phyloP scores from a whole-genome alignment of 768 basidiomycete species.

The Strobilomyces confusus region DNA sequence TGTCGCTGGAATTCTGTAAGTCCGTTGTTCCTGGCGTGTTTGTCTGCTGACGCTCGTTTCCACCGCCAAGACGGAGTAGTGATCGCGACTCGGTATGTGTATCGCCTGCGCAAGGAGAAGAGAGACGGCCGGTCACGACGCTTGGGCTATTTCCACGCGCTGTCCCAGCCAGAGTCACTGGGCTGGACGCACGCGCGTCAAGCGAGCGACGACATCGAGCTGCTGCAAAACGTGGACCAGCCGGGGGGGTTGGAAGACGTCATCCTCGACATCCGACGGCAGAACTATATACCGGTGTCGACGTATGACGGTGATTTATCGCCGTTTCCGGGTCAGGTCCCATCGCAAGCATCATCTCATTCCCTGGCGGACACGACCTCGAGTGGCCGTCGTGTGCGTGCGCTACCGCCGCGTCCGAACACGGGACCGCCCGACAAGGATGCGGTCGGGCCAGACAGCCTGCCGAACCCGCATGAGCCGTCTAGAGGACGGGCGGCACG shows the following conservation, averaged over 20 bases:
- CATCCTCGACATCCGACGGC: constrained; percentile 22
- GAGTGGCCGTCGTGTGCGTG: constrained; percentile 19
- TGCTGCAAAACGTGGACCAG: constrained; percentile 19
- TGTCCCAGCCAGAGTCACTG: constrained; percentile 15
- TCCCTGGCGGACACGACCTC: constrained; percentile 10
- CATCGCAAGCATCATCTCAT: constrained; percentile 7
- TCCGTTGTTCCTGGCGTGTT: constrained; percentile 5
- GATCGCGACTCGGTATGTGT: constrained; percentile 51
- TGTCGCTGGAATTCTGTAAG: constrained; percentile 58
- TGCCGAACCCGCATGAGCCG: constrained; percentile 6
- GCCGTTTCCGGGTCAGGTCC: not conserved
- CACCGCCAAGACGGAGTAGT: constrained; percentile 44
- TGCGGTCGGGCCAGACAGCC: not conserved
- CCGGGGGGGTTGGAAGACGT: constrained; percentile 10
- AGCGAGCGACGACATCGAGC: constrained; percentile 27
- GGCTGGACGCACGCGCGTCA: constrained; percentile 18
- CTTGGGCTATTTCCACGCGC: constrained; percentile 31
- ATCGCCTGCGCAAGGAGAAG: constrained; percentile 51
- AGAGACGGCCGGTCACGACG: constrained; percentile 34
- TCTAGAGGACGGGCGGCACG: not conserved
- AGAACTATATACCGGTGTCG: constrained; percentile 14
- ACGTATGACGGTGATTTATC: constrained; percentile 17
- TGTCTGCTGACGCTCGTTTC: constrained; percentile 2
- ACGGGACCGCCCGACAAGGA: not conserved
- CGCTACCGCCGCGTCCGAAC: constrained; percentile 29